Base-by-base conservation (phyloP, 2,329 filamentous ascomycete genomes). In the Ceratocystis huliohia region DNA sequence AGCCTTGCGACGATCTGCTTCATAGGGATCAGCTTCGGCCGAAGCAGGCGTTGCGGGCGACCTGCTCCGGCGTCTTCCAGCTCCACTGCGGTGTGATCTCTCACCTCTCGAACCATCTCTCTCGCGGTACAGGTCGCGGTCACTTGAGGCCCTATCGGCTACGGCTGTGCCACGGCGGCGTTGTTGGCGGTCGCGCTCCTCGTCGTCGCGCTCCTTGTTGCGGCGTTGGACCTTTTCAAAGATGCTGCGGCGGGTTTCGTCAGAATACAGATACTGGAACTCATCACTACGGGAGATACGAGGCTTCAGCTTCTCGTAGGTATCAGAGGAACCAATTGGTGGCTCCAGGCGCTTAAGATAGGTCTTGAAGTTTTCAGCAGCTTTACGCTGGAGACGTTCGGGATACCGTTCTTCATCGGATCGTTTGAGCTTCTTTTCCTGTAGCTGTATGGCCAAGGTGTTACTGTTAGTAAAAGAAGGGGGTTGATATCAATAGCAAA, bases 171-270 rank as follows among this genome's bases (percentile, higher is more conserved):
- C 66, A 64, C 84, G 82, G 68, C 82, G 80, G 64, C 80, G 78
- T 20, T 65, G 64, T 41, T 59, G 59, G 69, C 82, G 81, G 67
- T 86, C 84, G 66, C 83, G 84, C 68, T 96, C 91, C 70, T 95
- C 91, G 65, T 95, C 89, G 70, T 95, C 89, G 74, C 92, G 92
- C 71, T 97, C 93, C 74, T 87, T 89, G n/a, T 96, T 79, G 63
- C 94, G 89, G 69, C 89, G 88, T 71, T 96, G 86, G 72, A 91
- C 85, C 77, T 96, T 97, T 67, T 96, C 92, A 76, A 96, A 97
- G 15, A 91, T 93, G 70, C 83, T 82, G 69, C 87, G 85, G 67
- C 92, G 88, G 69, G 88, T 81, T 65, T 96, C 91, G 70, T 99
- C 94, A 56, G 88, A 87, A 70, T 86, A 81, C 62, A 97, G 82